Conservation (phyloP, 2,329 filamentous ascomycete genomes). For the Alternaria alternata region DNA sequence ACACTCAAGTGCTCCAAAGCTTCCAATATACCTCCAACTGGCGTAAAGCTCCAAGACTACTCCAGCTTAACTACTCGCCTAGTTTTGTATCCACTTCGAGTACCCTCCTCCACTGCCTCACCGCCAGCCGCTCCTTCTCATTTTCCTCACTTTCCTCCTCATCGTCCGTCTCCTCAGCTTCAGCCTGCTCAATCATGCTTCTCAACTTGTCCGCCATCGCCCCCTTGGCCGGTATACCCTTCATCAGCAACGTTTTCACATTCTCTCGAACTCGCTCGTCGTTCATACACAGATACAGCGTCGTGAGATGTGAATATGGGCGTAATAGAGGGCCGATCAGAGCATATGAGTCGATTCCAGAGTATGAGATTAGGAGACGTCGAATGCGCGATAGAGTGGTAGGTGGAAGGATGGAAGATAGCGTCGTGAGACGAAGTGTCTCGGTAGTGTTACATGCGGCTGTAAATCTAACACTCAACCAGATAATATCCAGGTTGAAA, state of each 20-base stretch:
- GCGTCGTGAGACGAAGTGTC: constrained; percentile 14
- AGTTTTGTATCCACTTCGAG: constrained; percentile 17
- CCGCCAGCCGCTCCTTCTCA: neutral
- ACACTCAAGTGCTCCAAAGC: neutral
- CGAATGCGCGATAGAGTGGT: neutral
- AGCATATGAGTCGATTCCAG: constrained; percentile 6
- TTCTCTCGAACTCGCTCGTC: constrained; percentile 11
- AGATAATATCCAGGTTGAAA: constrained; percentile 18
- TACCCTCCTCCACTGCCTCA: constrained; percentile 11
- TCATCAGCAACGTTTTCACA: constrained; percentile 1
- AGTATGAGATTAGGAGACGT: constrained; percentile 17
- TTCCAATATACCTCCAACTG: neutral
- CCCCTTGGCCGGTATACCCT: neutral
- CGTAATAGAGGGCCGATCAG: constrained; percentile 12
- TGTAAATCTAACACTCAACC: constrained; percentile 23
- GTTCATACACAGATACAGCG: constrained; percentile 21
- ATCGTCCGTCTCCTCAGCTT: constrained; percentile 22
- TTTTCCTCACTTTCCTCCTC: constrained; percentile 16
- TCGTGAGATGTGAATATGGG: constrained; percentile 9
- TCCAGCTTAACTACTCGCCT: constrained; percentile 2
- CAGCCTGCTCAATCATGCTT: constrained; percentile 4
- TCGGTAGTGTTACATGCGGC: constrained; percentile 7
- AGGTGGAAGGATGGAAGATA: neutral
- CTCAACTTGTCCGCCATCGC: neutral
- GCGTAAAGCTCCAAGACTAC: neutral